Conservation (phyloP, 2,329 filamentous ascomycete species). For the Penicillium sclerotigenum region DNA sequence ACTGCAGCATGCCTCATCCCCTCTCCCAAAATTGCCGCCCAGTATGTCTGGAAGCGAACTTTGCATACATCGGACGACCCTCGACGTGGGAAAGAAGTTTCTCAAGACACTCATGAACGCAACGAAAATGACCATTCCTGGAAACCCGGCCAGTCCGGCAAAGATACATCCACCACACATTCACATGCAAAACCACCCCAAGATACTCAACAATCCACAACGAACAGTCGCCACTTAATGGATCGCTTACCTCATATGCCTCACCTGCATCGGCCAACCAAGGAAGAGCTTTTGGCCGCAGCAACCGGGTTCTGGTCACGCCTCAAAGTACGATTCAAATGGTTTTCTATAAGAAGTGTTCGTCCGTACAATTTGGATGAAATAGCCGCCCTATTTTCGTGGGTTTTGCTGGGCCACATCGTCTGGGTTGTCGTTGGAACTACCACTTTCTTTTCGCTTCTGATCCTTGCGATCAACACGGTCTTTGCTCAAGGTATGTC, state of each 20-base stretch:
- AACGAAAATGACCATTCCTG: slow-evolving; percentile 14
- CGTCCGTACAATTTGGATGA: slow-evolving; percentile 95
- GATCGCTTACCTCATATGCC: slow-evolving; percentile 67
- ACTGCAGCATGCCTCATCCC: slow-evolving; percentile 32
- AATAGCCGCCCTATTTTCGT: slow-evolving; percentile 91
- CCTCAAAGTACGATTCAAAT: slow-evolving; percentile 89
- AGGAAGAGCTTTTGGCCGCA: slow-evolving; percentile 87
- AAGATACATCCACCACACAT: slow-evolving; percentile 6
- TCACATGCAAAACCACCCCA: slow-evolving; percentile 25
- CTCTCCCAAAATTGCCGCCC: slow-evolving; percentile 31
- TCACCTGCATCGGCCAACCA: slow-evolving; percentile 78
- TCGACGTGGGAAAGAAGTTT: slow-evolving; percentile 11
- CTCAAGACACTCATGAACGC: slow-evolving; percentile 14
- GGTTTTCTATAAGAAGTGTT: slow-evolving; percentile 91
- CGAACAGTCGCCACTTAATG: slow-evolving; percentile 47
- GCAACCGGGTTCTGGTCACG: slow-evolving; percentile 92
- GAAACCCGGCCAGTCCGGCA: slow-evolving; percentile 4
- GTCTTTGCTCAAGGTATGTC: slow-evolving; percentile 83
- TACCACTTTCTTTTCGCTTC: slow-evolving; percentile 90
- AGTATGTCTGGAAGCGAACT: slow-evolving; percentile 31
- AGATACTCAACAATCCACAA: slow-evolving; percentile 17
- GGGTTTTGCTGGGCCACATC: slow-evolving; percentile 89
- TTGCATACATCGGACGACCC: slow-evolving; percentile 32
- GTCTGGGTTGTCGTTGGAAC: slow-evolving; percentile 96
- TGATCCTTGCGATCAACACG: slow-evolving; percentile 90